A percentile compares a stretch with the other conserved stretches of the same genome.
These are phyloP conservation scores for Astrocystis sublimbata DNA, from an alignment of 495 filamentous ascomycete species.

Conservation along the genomic window DNA sequence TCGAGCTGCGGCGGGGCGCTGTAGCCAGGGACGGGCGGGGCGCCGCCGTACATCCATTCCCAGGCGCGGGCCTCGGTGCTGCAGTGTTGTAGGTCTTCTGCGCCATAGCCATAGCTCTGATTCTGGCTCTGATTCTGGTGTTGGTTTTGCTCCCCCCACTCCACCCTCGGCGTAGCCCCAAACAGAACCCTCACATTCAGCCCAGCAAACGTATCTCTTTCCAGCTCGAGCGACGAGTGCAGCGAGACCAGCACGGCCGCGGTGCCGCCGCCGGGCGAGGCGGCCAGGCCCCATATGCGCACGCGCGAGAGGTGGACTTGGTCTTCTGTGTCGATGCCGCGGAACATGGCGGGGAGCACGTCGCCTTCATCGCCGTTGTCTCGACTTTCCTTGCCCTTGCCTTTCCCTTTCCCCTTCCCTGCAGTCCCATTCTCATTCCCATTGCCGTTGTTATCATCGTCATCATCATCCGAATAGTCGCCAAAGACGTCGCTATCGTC, in stretches of 20 bases:
- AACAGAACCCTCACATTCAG: slow-evolving; percentile 43
- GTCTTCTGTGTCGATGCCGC: slow-evolving; percentile 25
- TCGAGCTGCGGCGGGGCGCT: not conserved
- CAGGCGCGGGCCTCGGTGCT: slow-evolving; percentile 47
- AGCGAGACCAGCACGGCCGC: slow-evolving; percentile 40
- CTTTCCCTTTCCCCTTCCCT: too few relatives aligned
- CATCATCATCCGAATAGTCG: slow-evolving; percentile 24
- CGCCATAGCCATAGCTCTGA: not conserved
- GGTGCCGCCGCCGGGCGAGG: slow-evolving; percentile 46
- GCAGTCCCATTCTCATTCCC: too few relatives aligned
- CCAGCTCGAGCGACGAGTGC: slow-evolving; percentile 41
- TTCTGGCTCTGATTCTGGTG: not conserved
- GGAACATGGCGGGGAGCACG: slow-evolving; percentile 14
- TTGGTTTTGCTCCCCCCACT: not conserved
- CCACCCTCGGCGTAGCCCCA: slow-evolving; percentile 16
- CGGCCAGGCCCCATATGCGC: slow-evolving; percentile 46
- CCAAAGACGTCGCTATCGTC: slow-evolving; percentile 17
- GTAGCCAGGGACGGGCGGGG: slow-evolving; percentile 41
- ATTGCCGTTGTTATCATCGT: slow-evolving; percentile 23
- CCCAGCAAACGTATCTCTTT: slow-evolving; percentile 46
- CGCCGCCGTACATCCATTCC: slow-evolving; percentile 52
- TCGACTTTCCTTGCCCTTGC: too few relatives aligned
- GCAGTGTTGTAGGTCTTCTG: not conserved
- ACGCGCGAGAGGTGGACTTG: slow-evolving; percentile 46
- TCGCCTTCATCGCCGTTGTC: slow-evolving; percentile 27